phyloP scores from a whole-genome alignment of 306 rosid species.

The Corylus americana region DNA sequence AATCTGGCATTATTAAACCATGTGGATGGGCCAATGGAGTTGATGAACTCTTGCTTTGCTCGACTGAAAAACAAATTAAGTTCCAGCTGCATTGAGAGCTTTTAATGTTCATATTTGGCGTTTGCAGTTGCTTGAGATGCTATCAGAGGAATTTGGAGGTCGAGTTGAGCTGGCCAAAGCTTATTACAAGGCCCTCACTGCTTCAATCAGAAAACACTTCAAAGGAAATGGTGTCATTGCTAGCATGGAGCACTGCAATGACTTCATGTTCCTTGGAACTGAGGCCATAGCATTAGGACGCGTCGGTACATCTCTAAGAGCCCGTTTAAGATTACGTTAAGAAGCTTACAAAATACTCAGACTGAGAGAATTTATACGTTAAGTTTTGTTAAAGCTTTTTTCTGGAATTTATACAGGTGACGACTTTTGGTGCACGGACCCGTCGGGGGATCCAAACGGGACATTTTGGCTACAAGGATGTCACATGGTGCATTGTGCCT shows the following conservation, averaged over 20 bases:
- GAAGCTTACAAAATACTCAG: no score
- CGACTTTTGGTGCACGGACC: conserved; percentile 72
- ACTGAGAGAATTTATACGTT: no score
- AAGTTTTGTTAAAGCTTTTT: background rate
- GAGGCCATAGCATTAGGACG: conserved; percentile 71
- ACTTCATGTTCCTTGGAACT: conserved; percentile 81
- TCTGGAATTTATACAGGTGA: conserved; percentile 43
- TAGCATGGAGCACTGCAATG: conserved; percentile 83
- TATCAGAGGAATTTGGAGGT: conserved; percentile 70
- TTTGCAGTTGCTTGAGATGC: conserved; percentile 68
- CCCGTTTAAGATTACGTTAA: no score
- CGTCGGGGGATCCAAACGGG: conserved; percentile 64
- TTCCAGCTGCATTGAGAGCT: background rate
- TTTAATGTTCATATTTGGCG: background rate
- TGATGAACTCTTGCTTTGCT: background rate
- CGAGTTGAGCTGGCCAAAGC: conserved; percentile 63
- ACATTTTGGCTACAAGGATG: conserved; percentile 79
- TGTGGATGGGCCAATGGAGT: background rate
- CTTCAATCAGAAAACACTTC: conserved; percentile 61
- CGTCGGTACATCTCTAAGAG: conserved; percentile 45
- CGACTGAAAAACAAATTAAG: background rate
- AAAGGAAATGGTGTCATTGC: conserved; percentile 79
- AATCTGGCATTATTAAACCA: background rate
- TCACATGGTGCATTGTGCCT: conserved; percentile 86
- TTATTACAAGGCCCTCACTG: conserved; percentile 63